Evolutionary conservation across 2,329 filamentous ascomycete species (phyloP).

Genomic region (Diaporthe longicolla): DNA sequence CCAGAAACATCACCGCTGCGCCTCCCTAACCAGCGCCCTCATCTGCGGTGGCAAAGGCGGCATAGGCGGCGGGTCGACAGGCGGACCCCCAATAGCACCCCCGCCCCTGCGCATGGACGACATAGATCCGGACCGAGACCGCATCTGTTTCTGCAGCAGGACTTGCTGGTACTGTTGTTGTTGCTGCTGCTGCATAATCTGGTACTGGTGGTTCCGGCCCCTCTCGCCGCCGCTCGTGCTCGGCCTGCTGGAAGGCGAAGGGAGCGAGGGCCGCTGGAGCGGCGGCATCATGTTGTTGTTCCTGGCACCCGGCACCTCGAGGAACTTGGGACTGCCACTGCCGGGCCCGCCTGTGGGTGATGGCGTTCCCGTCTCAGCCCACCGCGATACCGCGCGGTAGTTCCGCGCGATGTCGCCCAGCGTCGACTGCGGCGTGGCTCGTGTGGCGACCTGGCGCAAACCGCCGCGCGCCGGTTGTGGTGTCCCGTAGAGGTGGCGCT

Average conservation of each 20-base stretch:
- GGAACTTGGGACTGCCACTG: constrained; percentile 26
- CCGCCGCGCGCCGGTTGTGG: background rate
- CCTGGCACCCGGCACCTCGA: constrained; percentile 31
- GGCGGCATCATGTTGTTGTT: constrained; percentile 3
- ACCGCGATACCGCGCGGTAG: constrained; percentile 38
- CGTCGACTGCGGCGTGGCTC: background rate
- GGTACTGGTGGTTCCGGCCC: background rate
- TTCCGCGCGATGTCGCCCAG: constrained; percentile 33
- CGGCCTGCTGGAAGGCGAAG: constrained; percentile 23
- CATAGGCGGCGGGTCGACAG: constrained; percentile 36
- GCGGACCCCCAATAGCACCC: constrained; percentile 1
- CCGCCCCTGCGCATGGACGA: constrained; percentile 33
- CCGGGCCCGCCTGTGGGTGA: constrained; percentile 1
- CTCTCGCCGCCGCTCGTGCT: constrained; percentile 41
- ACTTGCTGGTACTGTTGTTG: too few species aligned
- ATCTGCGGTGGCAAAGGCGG: constrained; percentile 37
- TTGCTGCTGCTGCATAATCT: constrained; percentile 9
- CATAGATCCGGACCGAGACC: constrained; percentile 30
- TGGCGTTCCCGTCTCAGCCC: constrained; percentile 27
- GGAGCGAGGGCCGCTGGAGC: constrained; percentile 24
- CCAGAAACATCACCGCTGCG: constrained; percentile 1
- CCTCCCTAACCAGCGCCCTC: constrained; percentile 33
- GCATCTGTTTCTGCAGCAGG: constrained; percentile 21
- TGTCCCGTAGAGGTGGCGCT: constrained; percentile 22
- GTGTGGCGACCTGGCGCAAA: constrained; percentile 12